Conservation (phyloP, 164 flowering plant species). For the Pachysandra terminalis region DNA sequence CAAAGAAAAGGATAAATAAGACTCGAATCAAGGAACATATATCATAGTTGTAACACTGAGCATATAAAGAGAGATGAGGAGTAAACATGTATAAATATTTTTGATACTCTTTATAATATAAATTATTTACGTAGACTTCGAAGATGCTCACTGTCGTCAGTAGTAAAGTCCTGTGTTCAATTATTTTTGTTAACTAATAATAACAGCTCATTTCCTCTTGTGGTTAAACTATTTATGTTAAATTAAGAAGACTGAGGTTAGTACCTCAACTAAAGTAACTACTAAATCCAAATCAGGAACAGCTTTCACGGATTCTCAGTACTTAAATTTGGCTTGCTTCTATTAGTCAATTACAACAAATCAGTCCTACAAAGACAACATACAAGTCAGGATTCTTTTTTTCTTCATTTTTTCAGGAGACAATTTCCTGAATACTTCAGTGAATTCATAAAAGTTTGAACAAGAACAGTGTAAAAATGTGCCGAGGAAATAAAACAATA, state of each 20-base stretch:
- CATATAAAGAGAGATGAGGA: too few species aligned
- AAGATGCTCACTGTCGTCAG: neutral
- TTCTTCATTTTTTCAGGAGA: too few species aligned
- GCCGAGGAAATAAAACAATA: too few species aligned
- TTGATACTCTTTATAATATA: too few species aligned
- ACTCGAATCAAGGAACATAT: neutral
- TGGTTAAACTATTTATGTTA: neutral
- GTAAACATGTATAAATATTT: neutral
- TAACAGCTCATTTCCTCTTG: neutral
- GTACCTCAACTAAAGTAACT: too few species aligned
- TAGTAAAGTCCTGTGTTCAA: neutral
- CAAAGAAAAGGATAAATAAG: constrained; percentile 11
- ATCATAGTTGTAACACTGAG: too few species aligned
- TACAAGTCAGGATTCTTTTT: too few species aligned
- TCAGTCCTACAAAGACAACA: neutral
- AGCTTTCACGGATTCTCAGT: too few species aligned
- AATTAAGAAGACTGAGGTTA: neutral
- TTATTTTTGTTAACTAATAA: neutral
- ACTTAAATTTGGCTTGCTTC: neutral
- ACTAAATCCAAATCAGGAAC: too few species aligned
- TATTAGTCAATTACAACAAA: neutral
- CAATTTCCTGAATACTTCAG: too few species aligned
- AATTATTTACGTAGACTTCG: neutral
- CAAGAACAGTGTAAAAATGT: too few species aligned
- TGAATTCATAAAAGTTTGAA: too few species aligned